These are phyloP conservation scores for Rugonectria rugulosa DNA, from an alignment of 2,329 filamentous ascomycete species.

Conservation along the genomic window DNA sequence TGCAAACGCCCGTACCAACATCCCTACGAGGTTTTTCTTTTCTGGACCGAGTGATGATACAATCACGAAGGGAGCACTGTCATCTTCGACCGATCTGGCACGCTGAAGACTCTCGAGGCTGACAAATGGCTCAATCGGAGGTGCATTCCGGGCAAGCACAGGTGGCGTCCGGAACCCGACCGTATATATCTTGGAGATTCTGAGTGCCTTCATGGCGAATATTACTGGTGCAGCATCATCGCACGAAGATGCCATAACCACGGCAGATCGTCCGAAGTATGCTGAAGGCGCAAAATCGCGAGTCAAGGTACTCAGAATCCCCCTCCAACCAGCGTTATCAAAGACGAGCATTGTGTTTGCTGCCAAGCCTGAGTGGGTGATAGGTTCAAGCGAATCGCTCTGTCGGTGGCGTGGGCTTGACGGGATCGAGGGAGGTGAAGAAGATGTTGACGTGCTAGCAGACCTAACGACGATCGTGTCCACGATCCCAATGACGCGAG, in stretches of 20 bases:
- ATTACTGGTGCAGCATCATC: constrained; percentile 81
- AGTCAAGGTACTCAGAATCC: constrained; percentile 81
- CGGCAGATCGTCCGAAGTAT: constrained; percentile 77
- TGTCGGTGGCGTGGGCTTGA: constrained; percentile 55
- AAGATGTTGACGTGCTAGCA: constrained; percentile 51
- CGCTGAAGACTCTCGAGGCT: constrained; percentile 70
- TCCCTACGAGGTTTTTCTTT: constrained; percentile 80
- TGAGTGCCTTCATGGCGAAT: constrained; percentile 79
- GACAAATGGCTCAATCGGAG: constrained; percentile 82
- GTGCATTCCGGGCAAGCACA: constrained; percentile 65
- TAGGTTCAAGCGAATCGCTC: constrained; percentile 32
- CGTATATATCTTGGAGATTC: constrained; percentile 81
- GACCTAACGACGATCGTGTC: constrained; percentile 78
- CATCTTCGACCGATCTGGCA: constrained; percentile 57
- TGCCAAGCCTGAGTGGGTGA: constrained; percentile 48
- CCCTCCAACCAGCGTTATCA: constrained; percentile 87
- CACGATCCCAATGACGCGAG: constrained; percentile 78
- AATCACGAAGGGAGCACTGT: constrained; percentile 77
- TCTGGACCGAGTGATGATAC: constrained; percentile 81
- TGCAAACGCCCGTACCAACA: constrained; percentile 77
- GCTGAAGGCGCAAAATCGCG: constrained; percentile 84
- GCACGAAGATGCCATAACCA: constrained; percentile 76
- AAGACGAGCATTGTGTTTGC: constrained; percentile 69
- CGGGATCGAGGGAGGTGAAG: constrained; percentile 57
- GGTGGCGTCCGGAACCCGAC: constrained; percentile 77